Base-by-base conservation (phyloP, 2,329 filamentous ascomycete genomes). In the Emergomyces orientalis region DNA sequence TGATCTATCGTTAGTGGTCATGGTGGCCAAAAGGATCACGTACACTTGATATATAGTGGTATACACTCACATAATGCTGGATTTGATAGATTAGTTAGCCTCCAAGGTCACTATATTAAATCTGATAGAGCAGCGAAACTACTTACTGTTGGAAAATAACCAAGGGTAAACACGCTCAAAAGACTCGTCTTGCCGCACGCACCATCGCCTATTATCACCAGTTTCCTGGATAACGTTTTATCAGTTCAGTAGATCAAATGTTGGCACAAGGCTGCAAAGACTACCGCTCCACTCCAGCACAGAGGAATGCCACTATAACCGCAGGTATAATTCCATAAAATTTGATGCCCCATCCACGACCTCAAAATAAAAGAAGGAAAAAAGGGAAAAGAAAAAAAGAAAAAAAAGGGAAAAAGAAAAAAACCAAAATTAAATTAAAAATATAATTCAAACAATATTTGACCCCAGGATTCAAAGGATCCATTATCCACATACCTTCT, bases 111-210 rank as follows among this genome's bases (percentile, higher is more conserved):
- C 54, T 34, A 55, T 34, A 22, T 62, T 63, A 43, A 49, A 55
- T n/a, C 54, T 34, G 37, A 43, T n/a, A 43, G 47, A 56, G 34
- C 19, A 63, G 55, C 56, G 52, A 43, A 61, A 63, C 52, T 56
- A 85, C 91, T 80, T 82, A 97, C 93, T 73, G 91, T 96, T 71
- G 94, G 94, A 72, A 97, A 99, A 78, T 97, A 97, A 63, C 94
- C 94, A 62, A 99, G 82, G 43, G 94, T 99, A 78, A 99, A 99
- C 69, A 99, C 94, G 75, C 92, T 97, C 68, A 99, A 81, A 71
- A 99, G 80, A 86, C 91, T 96, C 60, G 94, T 99, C 82, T 99
- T 99, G 72, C 94, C 94, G 78, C 94, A 99, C 69, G 94, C 94
- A 81, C 94, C 94, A 73, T 97, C 92, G 65, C 92, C 92, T 71